Percentiles rank a stretch among this genome's conserved stretches.
Evolutionary conservation across 2,329 filamentous ascomycete genomes (phyloP).

Genomic region (Claviceps capensis): DNA sequence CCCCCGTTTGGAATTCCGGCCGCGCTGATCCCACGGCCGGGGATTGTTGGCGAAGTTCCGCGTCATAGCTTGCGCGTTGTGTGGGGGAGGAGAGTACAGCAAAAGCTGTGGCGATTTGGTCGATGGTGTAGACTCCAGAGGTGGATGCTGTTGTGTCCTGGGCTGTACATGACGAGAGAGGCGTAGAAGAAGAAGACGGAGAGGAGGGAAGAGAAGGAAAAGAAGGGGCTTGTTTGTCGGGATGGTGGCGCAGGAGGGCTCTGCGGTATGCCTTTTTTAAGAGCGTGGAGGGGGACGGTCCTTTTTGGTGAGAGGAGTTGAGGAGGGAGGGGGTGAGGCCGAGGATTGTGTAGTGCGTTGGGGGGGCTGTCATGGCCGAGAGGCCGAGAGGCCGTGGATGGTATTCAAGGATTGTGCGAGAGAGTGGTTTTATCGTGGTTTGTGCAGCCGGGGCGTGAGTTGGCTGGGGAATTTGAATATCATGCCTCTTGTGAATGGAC

Average conservation of each 20-base stretch:
- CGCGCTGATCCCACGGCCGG: conserved; percentile 6
- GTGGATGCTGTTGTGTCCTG: background rate
- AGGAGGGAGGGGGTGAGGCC: conserved; percentile 36
- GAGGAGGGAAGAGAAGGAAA: conserved; percentile 1
- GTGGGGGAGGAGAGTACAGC: conserved; percentile 36
- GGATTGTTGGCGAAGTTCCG: conserved; percentile 24
- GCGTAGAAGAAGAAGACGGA: conserved; percentile 1
- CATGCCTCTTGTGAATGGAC: background rate
- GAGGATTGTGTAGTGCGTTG: conserved; percentile 49
- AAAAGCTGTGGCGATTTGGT: conserved; percentile 50
- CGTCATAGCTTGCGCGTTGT: conserved; percentile 40
- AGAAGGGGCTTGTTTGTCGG: conserved; percentile 35
- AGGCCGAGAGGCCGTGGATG: background rate
- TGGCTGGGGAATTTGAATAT: background rate
- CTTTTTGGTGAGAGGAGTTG: conserved; percentile 16
- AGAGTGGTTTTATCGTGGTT: no score
- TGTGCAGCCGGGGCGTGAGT: background rate
- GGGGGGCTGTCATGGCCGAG: background rate
- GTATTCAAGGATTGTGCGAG: background rate
- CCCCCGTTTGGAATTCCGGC: conserved; percentile 37
- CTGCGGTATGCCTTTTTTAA: conserved; percentile 52
- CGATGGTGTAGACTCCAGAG: conserved; percentile 33
- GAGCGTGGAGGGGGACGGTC: conserved; percentile 26
- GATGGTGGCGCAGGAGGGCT: conserved; percentile 51
- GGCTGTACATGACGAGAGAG: background rate